Evolutionary conservation across 2,329 filamentous ascomycete species (phyloP).

Genomic region (Nemania diffusa): DNA sequence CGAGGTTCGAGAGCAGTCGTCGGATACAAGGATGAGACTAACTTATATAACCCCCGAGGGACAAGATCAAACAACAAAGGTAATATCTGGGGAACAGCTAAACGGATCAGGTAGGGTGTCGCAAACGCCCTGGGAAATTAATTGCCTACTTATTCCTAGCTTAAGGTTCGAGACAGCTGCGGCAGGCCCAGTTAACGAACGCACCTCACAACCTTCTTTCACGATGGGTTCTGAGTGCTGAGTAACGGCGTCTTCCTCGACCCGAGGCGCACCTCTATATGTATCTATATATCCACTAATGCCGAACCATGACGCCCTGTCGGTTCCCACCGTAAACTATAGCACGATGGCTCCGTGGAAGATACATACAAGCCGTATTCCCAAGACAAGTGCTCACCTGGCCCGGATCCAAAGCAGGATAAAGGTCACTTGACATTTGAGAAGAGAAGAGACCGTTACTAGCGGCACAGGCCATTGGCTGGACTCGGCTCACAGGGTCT

Average conservation of each 20-base stretch:
- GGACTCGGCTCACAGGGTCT: slow-evolving; percentile 23
- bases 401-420: slow-evolving; percentile 27
- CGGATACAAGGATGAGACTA: slow-evolving; percentile 22
- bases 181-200: background rate
- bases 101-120: slow-evolving; percentile 13
- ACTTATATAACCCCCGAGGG: slow-evolving; percentile 10
- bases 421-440: slow-evolving; percentile 35
- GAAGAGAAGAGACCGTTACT: slow-evolving; percentile 26
- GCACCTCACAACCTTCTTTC: slow-evolving; percentile 25
- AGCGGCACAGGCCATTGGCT: slow-evolving; percentile 31
- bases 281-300: background rate
- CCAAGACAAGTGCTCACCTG: slow-evolving; percentile 29
- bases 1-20: slow-evolving; percentile 26
- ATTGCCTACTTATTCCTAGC: slow-evolving; percentile 4
- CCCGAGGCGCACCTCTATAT: slow-evolving; percentile 9
- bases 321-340: background rate
- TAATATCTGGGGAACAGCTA: slow-evolving; percentile 10
- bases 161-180: slow-evolving; percentile 17
- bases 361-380: slow-evolving; percentile 21
- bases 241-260: slow-evolving; percentile 13
- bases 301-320: background rate
- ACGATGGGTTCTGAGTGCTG: slow-evolving; percentile 18
- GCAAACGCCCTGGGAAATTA: slow-evolving; percentile 21
- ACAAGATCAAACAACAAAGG: slow-evolving; percentile 1
- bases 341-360: background rate